A percentile compares a stretch with the other conserved stretches of the same genome.
Conservation (phyloP, 176 grass and related monocot genomes). For the Phragmites australis region DNA sequence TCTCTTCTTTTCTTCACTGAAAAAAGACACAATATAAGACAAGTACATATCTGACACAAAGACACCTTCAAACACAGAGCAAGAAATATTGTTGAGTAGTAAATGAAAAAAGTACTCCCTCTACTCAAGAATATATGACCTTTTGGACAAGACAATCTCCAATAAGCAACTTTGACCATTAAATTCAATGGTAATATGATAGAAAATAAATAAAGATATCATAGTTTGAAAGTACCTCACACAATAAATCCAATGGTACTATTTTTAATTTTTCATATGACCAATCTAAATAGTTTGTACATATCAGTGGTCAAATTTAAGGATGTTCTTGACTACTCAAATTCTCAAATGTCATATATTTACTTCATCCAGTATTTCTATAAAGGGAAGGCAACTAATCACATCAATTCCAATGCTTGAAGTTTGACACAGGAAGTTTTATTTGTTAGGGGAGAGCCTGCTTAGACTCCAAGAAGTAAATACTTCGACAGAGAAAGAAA, state of each 20-base stretch:
- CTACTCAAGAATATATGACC: background rate
- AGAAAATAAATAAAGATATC: background rate
- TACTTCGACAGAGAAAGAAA: background rate
- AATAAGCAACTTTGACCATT: background rate
- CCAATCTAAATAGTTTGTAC: background rate
- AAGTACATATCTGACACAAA: no score
- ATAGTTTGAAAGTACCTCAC: background rate
- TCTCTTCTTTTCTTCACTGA: constrained; percentile 61
- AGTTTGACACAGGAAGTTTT: background rate
- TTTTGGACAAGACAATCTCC: background rate
- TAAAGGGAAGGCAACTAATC: background rate
- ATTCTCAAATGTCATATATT: no score
- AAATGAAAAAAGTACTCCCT: background rate
- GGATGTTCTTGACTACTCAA: no score
- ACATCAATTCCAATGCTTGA: constrained; percentile 1
- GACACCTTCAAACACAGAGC: constrained; percentile 25
- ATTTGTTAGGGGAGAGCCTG: background rate
- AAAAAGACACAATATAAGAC: constrained; percentile 8
- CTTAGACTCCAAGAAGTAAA: background rate
- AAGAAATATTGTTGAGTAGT: background rate
- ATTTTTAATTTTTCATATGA: background rate
- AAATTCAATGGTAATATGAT: background rate
- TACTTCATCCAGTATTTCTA: background rate
- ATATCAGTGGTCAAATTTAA: background rate
- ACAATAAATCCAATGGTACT: background rate